Evolutionary conservation across 1,284 basidiomycete species (phyloP).

Genomic region (Lignosus rhinocerotis): DNA sequence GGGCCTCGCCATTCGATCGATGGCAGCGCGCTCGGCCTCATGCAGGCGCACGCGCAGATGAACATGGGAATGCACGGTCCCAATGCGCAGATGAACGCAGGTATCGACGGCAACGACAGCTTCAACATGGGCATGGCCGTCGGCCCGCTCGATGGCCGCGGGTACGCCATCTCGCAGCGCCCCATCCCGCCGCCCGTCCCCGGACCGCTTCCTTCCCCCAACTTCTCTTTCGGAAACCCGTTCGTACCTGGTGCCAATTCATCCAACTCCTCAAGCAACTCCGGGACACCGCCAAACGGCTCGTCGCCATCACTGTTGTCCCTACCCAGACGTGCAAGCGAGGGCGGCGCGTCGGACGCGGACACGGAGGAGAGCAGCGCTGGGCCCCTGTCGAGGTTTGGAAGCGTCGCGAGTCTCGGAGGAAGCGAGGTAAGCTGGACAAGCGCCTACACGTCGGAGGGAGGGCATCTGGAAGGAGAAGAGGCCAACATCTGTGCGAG

Average conservation of each 20-base stretch:
- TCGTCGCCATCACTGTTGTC: constrained; percentile 19
- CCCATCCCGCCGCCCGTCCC: constrained; percentile 55
- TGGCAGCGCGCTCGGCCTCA: constrained; percentile 19
- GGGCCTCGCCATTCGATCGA: constrained; percentile 22
- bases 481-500: constrained; percentile 17
- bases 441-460: constrained; percentile 25
- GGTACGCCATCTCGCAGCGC: constrained; percentile 53
- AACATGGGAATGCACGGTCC: constrained; percentile 7
- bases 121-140: constrained; percentile 10
- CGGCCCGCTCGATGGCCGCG: constrained; percentile 23
- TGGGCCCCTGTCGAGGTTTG: constrained; percentile 25
- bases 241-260: constrained; percentile 37
- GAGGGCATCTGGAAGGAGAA: constrained; percentile 11
- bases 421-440: constrained; percentile 32
- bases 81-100: background rate
- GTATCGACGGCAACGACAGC: constrained; percentile 1
- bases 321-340: constrained; percentile 18
- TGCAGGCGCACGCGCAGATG: constrained; percentile 22
- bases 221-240: constrained; percentile 61
- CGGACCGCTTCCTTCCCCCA: constrained; percentile 68
- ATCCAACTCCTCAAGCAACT: constrained; percentile 18
- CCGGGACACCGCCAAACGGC: constrained; percentile 19
- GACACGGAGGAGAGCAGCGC: constrained; percentile 27
- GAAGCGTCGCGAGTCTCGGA: constrained; percentile 30
- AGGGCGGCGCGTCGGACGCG: constrained; percentile 22